Evolutionary conservation across 75 land plant species (phyloP).

Genomic region (Azolla pinnata): DNA sequence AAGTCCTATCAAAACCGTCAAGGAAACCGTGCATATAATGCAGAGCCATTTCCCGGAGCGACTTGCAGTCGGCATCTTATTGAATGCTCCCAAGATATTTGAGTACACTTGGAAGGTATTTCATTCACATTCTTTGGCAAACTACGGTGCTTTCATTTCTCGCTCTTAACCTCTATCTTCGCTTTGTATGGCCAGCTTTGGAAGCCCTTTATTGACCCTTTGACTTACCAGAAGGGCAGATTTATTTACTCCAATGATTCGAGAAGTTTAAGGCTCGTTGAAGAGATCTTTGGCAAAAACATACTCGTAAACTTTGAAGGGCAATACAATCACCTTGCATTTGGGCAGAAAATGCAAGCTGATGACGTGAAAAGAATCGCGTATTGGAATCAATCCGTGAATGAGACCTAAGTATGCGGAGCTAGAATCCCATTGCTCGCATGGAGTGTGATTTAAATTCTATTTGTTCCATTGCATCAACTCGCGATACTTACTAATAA

Average conservation of each 20-base stretch:
- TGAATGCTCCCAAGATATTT: slow-evolving; percentile 76
- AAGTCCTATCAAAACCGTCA: slow-evolving; percentile 48
- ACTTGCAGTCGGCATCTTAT: slow-evolving; percentile 51
- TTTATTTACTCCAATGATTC: slow-evolving; percentile 60
- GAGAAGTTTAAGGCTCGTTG: slow-evolving; percentile 54
- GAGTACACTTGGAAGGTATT: slow-evolving; percentile 68
- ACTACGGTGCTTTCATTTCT: background rate
- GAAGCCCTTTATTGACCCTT: slow-evolving; percentile 71
- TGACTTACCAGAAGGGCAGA: slow-evolving; percentile 65
- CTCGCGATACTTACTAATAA: too few species aligned
- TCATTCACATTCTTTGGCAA: background rate
- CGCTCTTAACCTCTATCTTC: background rate
- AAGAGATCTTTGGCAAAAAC: slow-evolving; percentile 26
- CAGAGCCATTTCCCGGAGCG: slow-evolving; percentile 94
- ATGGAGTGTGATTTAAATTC: too few species aligned
- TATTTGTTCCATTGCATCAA: too few species aligned
- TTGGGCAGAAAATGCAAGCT: slow-evolving; percentile 3
- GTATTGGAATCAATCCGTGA: slow-evolving; percentile 7
- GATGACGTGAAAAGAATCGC: slow-evolving; percentile 7
- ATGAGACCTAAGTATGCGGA: too few species aligned
- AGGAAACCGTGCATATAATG: slow-evolving; percentile 58
- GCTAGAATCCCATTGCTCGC: too few species aligned
- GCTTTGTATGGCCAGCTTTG: slow-evolving; percentile 37
- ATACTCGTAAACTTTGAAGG: background rate
- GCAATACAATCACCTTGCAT: slow-evolving; percentile 8